A percentile compares a stretch with the other conserved stretches of the same genome.
Evolutionary conservation across 129 eudicot species (phyloP).

Genomic region (Daucus carota): DH1_v3.0 NC_030381.2:39048501-39049000

Average conservation of each 20-base stretch:
- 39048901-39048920: too few species aligned
- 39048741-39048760: neutral
- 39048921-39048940: too few species aligned
- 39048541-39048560: neutral
- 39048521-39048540: neutral
- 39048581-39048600: neutral
- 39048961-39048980: too few species aligned
- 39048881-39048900: neutral
- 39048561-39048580: neutral
- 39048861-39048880: neutral
- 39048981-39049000: too few species aligned
- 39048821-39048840: neutral
- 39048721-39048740: neutral
- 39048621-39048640: too few species aligned
- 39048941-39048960: too few species aligned
- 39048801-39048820: neutral
- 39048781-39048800: neutral
- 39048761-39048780: neutral
- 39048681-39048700: neutral
- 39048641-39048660: neutral
- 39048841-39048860: neutral
- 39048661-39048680: neutral
- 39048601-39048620: neutral
- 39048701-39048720: neutral
- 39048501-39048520: too few species aligned